Conservation (phyloP, 345 rosid species). For the Bretschneidera sinensis region DNA sequence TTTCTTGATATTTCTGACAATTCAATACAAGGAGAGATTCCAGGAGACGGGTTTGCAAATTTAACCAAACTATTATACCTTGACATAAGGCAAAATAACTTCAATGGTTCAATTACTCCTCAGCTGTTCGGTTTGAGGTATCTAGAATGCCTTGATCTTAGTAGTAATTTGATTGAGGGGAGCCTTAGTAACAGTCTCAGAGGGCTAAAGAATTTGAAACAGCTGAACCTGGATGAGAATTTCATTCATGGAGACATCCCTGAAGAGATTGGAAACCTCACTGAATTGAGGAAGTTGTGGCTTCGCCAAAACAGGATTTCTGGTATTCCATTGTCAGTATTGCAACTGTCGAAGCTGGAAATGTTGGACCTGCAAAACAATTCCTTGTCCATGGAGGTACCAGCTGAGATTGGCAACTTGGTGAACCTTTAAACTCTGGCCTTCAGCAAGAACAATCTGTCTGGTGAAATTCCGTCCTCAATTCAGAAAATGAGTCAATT, state of each 20-base stretch:
- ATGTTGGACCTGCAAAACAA: too few relatives aligned
- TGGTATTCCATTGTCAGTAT: too few relatives aligned
- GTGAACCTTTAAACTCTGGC: too few relatives aligned
- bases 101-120: slow-evolving; percentile 28
- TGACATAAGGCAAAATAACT: slow-evolving; percentile 20
- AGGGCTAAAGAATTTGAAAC: slow-evolving; percentile 20
- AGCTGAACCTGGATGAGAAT: slow-evolving; percentile 16
- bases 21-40: slow-evolving; percentile 23
- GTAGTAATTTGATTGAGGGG: slow-evolving; percentile 16
- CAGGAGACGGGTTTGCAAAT: slow-evolving; percentile 28
- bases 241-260: slow-evolving; percentile 18
- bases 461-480: slow-evolving; percentile 20
- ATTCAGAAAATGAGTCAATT: slow-evolving; percentile 10
- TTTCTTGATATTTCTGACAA: slow-evolving; percentile 17
- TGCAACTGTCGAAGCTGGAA: too few relatives aligned
- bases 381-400: too few relatives aligned
- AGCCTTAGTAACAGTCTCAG: slow-evolving; percentile 15
- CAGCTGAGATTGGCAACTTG: too few relatives aligned
- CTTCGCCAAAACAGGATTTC: slow-evolving; percentile 10
- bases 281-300: slow-evolving; percentile 7
- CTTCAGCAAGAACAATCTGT: background rate
- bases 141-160: slow-evolving; percentile 22
- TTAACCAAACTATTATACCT: slow-evolving; percentile 26
- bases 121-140: slow-evolving; percentile 22
- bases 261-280: slow-evolving; percentile 20